phyloP scores from a whole-genome alignment of 129 eudicot genomes.

The Flaveria bidentis region DNA sequence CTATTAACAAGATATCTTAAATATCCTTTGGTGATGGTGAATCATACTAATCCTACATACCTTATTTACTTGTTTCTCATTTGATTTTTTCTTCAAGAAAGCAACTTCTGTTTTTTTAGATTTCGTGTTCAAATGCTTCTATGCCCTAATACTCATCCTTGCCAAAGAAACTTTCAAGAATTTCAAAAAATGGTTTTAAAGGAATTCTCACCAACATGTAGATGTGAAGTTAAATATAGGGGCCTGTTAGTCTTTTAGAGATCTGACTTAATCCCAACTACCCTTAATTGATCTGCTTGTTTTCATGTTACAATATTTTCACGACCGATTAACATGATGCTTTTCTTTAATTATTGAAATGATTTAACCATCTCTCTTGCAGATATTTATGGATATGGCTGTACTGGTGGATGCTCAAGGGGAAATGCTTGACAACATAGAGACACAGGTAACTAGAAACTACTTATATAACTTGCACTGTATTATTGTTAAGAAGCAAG shows the following conservation, averaged over 20 bases:
- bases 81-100: too few relatives aligned
- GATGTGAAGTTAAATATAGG: neutral
- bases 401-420: slow-evolving; percentile 96
- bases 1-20: too few relatives aligned
- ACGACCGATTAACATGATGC: neutral
- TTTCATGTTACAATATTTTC: neutral
- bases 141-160: neutral
- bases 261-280: neutral
- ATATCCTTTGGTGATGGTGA: too few relatives aligned
- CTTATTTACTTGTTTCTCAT: too few relatives aligned
- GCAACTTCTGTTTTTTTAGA: too few relatives aligned
- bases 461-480: neutral
- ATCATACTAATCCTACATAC: too few relatives aligned
- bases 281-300: neutral
- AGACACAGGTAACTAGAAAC: slow-evolving; percentile 69
- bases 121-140: neutral
- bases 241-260: neutral
- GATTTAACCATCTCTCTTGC: slow-evolving; percentile 27
- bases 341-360: neutral
- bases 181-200: neutral
- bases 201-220: neutral
- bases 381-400: slow-evolving; percentile 94
- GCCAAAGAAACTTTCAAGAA: neutral
- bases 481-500: neutral
- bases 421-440: slow-evolving; percentile 91